Percentiles rank a stretch among this genome's conserved stretches.
phyloP scores from a whole-genome alignment of 768 basidiomycete genomes.

The Termitomyces sp. region DNA sequence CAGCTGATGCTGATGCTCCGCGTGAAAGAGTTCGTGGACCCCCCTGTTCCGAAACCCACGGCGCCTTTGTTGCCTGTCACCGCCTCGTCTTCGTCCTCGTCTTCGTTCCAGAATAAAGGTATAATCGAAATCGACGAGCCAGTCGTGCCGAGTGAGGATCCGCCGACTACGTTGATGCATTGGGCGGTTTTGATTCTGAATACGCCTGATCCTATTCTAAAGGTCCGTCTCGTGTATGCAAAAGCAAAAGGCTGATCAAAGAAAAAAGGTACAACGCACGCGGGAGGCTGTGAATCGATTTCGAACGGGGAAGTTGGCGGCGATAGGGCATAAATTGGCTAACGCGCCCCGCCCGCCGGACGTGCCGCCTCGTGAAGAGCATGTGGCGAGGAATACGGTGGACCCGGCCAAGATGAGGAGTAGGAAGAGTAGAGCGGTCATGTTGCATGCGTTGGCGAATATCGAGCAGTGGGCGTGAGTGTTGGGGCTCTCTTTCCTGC shows the following conservation, averaged over 20 bases:
- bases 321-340: constrained; percentile 55
- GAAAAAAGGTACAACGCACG: constrained; percentile 68
- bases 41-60: constrained; percentile 35
- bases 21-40: constrained; percentile 74
- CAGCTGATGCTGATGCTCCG: too few relatives aligned
- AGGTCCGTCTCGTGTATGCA: constrained; percentile 42
- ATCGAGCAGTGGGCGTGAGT: constrained; percentile 89
- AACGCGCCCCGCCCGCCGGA: constrained; percentile 53
- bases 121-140: too few relatives aligned
- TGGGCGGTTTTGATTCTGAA: constrained; percentile 79
- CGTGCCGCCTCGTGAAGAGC: constrained; percentile 56
- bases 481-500: background rate
- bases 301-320: constrained; percentile 61
- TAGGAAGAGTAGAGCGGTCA: constrained; percentile 60
- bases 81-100: background rate
- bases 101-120: too few relatives aligned
- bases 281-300: constrained; percentile 65
- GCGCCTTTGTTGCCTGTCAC: constrained; percentile 14
- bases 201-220: constrained; percentile 63
- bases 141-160: constrained; percentile 40
- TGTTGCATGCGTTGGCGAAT: constrained; percentile 80
- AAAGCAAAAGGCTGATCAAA: too few relatives aligned
- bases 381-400: constrained; percentile 45
- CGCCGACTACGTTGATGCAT: constrained; percentile 67
- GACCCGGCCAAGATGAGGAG: constrained; percentile 55